Evolutionary conservation across 2,329 filamentous ascomycete genomes (phyloP).

Genomic region (Pseudocercospora ulei): DNA sequence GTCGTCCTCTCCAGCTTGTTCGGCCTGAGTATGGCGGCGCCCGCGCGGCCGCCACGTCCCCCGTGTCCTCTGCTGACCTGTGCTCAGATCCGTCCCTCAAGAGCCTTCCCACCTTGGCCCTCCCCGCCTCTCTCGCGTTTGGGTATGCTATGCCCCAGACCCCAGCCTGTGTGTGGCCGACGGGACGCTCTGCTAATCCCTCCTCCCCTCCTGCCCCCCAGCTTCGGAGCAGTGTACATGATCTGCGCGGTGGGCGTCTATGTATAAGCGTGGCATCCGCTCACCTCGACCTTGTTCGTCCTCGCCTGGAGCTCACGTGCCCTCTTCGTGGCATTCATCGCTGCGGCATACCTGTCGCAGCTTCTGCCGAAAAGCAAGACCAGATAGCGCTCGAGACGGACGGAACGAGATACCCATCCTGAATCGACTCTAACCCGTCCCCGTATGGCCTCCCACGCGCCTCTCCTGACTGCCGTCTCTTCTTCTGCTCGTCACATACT

Average conservation of each 20-base stretch:
- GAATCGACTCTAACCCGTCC: neutral
- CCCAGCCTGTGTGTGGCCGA: too few relatives aligned
- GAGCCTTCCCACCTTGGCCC: slow-evolving; percentile 65
- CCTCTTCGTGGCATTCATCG: slow-evolving; percentile 22
- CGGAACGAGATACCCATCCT: slow-evolving; percentile 12
- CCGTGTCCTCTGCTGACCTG: slow-evolving; percentile 20
- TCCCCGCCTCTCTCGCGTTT: slow-evolving; percentile 80
- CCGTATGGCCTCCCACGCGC: slow-evolving; percentile 38
- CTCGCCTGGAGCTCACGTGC: slow-evolving; percentile 20
- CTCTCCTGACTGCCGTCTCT: slow-evolving; percentile 64
- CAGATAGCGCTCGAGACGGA: neutral
- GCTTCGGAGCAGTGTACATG: slow-evolving; percentile 92
- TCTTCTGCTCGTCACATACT: slow-evolving; percentile 68
- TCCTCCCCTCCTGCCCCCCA: too few relatives aligned
- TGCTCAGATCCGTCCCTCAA: slow-evolving; percentile 65
- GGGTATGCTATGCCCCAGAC: slow-evolving; percentile 53
- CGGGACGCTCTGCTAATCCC: too few relatives aligned
- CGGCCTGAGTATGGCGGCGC: slow-evolving; percentile 75
- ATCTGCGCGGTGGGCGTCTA: slow-evolving; percentile 98
- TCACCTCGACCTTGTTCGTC: slow-evolving; percentile 26
- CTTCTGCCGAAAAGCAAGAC: neutral
- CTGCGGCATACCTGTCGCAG: slow-evolving; percentile 13
- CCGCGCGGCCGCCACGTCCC: too few relatives aligned
- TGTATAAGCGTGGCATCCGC: slow-evolving; percentile 52
- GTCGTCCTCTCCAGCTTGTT: slow-evolving; percentile 68